These are phyloP conservation scores for Nemania abortiva DNA, from an alignment of 2,329 filamentous ascomycete genomes.

Conservation along the genomic window DNA sequence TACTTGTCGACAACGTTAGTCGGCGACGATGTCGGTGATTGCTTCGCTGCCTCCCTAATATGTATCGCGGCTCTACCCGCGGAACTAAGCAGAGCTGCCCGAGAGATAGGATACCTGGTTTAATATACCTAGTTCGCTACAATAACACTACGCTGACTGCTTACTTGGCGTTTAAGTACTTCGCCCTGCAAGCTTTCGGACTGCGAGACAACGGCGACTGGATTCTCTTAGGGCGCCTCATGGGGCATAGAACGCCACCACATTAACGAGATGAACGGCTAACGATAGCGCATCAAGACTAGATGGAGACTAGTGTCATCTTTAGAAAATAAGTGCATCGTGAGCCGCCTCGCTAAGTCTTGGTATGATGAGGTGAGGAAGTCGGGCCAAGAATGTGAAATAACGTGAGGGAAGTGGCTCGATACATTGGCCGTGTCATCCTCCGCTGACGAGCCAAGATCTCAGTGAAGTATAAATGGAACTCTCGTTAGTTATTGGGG, in stretches of 20 bases:
- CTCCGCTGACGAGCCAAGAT: background rate
- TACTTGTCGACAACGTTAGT: too few species aligned
- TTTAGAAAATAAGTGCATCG: background rate
- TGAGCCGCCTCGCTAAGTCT: constrained; percentile 15
- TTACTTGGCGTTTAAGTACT: background rate
- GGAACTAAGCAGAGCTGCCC: background rate
- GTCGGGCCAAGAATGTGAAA: background rate
- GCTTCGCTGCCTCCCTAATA: background rate
- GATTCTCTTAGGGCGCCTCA: background rate
- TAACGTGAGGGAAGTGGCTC: constrained; percentile 11
- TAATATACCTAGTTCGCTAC: background rate
- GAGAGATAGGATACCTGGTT: background rate
- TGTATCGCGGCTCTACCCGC: background rate
- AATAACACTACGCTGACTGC: background rate
- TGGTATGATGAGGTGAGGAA: constrained; percentile 3
- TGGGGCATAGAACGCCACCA: background rate
- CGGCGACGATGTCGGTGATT: background rate
- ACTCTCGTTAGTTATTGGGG: background rate
- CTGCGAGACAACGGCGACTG: background rate
- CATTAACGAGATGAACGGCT: constrained; percentile 16
- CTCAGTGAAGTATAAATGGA: background rate
- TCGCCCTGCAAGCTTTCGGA: background rate
- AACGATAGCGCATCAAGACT: background rate
- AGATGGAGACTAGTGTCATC: background rate
- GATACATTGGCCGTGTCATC: constrained; percentile 18